Percentiles rank a stretch among this genome's conserved stretches.
These are phyloP conservation scores for Aspergillus homomorphus DNA, from an alignment of 495 filamentous ascomycete genomes.

Conservation along the genomic window DNA sequence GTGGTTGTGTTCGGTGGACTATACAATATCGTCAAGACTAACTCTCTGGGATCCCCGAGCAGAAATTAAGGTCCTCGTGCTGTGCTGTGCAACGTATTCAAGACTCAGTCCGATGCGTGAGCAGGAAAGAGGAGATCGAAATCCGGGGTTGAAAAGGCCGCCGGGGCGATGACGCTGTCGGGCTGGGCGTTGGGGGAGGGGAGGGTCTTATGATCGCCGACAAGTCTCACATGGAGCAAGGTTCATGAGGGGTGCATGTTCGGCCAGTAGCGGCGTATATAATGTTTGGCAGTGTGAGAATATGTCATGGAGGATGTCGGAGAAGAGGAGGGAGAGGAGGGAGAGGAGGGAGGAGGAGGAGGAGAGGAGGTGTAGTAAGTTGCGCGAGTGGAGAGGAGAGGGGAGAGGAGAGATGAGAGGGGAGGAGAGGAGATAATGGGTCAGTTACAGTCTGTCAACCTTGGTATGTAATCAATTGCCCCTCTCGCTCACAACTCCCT, in stretches of 20 bases:
- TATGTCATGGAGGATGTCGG: not conserved
- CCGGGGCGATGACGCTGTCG: conserved; percentile 6
- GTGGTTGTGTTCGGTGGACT: not conserved
- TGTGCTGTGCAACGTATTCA: conserved; percentile 14
- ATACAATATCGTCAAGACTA: not conserved
- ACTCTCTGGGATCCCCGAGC: not conserved
- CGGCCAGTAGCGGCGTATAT: not conserved
- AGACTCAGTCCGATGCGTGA: conserved; percentile 15
- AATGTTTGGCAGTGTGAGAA: not conserved
- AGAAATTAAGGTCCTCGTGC: conserved; percentile 17
- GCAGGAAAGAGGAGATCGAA: conserved; percentile 6
- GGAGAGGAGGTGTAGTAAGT: not conserved
- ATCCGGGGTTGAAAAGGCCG: not conserved
- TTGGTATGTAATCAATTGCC: conserved; percentile 3
- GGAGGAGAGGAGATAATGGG: not conserved
- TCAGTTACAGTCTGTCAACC: not conserved
- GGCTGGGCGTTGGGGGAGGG: conserved; percentile 5
- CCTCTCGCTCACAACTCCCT: too few species aligned
- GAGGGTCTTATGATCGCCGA: conserved; percentile 2
- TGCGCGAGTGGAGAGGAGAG: conserved; percentile 2
- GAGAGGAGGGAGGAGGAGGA: not conserved
- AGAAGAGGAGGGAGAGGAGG: conserved; percentile 7
- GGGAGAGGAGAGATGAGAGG: not conserved
- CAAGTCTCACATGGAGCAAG: conserved; percentile 4
- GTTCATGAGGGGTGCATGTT: conserved; percentile 17